phyloP scores from a whole-genome alignment of 768 basidiomycete species.

The Amanita muscaria region DNA sequence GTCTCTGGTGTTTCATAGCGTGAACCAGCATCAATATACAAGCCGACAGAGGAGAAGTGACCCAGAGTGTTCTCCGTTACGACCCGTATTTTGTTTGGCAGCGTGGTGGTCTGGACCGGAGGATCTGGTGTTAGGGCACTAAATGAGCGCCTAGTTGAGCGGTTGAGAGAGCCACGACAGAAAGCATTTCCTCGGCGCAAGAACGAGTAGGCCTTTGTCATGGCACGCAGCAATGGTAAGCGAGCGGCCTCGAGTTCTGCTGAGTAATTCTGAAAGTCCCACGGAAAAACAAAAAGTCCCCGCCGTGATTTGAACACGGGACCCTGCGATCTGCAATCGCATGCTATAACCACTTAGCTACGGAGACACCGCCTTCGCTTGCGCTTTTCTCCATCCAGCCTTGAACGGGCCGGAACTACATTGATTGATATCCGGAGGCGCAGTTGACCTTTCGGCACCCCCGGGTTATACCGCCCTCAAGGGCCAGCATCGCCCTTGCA shows the following conservation, averaged over 20 bases:
- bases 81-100: conserved; percentile 87
- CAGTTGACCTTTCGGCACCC: too few relatives aligned
- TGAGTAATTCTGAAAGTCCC: too few relatives aligned
- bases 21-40: conserved; percentile 91
- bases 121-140: conserved; percentile 20
- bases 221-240: conserved; percentile 11
- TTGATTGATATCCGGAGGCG: too few relatives aligned
- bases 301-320: conserved; percentile 10
- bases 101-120: conserved; percentile 61
- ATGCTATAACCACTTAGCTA: conserved; percentile 8
- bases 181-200: conserved; percentile 26
- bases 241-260: too few relatives aligned
- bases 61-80: conserved; percentile 88
- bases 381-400: too few relatives aligned
- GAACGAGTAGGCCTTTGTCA: conserved; percentile 34
- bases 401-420: too few relatives aligned
- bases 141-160: conserved; percentile 13
- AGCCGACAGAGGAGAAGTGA: conserved; percentile 89
- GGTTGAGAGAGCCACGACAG: too few relatives aligned
- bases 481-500: not conserved
- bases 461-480: too few relatives aligned
- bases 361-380: too few relatives aligned
- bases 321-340: conserved; percentile 6
- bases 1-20: conserved; percentile 72
- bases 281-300: not conserved